phyloP scores from a whole-genome alignment of 192 early-diverging fungal species.

The Chytriomyces hyalinus region DNA sequence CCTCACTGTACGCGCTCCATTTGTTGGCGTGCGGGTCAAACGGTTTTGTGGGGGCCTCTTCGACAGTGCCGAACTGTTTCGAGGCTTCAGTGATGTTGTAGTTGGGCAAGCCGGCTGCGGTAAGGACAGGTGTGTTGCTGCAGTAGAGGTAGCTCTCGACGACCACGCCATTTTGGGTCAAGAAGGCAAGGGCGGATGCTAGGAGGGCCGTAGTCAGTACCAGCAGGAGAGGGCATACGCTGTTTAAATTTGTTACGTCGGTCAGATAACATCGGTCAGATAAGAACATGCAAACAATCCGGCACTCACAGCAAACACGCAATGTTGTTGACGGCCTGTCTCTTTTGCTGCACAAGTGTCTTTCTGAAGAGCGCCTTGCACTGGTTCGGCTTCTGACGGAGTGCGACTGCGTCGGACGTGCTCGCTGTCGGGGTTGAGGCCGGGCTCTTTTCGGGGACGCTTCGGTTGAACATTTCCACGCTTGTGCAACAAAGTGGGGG shows the following conservation, averaged over 20 bases:
- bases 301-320: background rate
- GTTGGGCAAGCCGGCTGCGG: constrained; percentile 12
- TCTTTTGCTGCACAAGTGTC: constrained; percentile 68
- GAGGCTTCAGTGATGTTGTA: no score
- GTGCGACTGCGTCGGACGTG: no score
- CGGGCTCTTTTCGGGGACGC: no score
- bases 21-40: no score
- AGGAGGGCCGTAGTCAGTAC: constrained; percentile 55
- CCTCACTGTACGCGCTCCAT: no score
- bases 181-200: no score
- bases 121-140: constrained; percentile 23
- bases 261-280: background rate
- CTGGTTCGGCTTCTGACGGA: constrained; percentile 33
- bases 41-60: no score
- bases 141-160: background rate
- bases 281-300: background rate
- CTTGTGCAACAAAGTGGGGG: no score
- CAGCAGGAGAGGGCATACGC: constrained; percentile 71
- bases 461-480: no score
- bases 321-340: constrained; percentile 74
- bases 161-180: no score
- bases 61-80: no score
- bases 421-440: no score
- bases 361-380: constrained; percentile 57
- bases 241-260: constrained; percentile 25